Percentiles rank a stretch among this genome's conserved stretches.
Evolutionary conservation across 2,329 filamentous ascomycete genomes (phyloP).

Genomic region (Alternaria arborescens): DNA sequence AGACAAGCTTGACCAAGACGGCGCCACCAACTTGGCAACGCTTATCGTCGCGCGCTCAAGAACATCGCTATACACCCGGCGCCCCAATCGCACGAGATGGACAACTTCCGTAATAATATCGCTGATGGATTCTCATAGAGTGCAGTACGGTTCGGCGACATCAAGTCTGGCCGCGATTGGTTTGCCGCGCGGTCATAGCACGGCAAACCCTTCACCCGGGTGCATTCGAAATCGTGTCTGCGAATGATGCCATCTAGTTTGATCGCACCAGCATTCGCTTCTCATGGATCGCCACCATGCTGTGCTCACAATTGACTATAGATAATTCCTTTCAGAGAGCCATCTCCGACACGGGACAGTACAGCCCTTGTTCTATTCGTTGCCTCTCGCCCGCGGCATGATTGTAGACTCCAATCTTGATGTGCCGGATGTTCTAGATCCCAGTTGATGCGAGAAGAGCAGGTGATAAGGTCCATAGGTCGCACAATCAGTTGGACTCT

Average conservation of each 20-base stretch:
- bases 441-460: background rate
- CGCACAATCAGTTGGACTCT: background rate
- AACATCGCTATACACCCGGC: background rate
- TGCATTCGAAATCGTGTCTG: constrained; percentile 4
- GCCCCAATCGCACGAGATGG: background rate
- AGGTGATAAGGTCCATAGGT: background rate
- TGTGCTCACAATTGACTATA: background rate
- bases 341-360: background rate
- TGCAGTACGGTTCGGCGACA: background rate
- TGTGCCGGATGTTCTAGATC: constrained; percentile 2
- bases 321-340: background rate
- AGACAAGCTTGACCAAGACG: background rate
- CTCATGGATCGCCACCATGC: background rate
- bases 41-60: constrained; percentile 1
- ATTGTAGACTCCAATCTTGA: background rate
- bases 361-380: background rate
- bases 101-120: background rate
- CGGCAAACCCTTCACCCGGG: background rate
- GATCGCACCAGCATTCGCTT: background rate
- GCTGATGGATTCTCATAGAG: background rate
- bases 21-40: constrained; percentile 6
- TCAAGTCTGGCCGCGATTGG: background rate
- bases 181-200: background rate
- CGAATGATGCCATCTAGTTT: constrained; percentile 1
- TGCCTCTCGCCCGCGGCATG: background rate